phyloP scores from a whole-genome alignment of 2,329 filamentous ascomycete genomes.

The Xylariaceae sp. region DNA sequence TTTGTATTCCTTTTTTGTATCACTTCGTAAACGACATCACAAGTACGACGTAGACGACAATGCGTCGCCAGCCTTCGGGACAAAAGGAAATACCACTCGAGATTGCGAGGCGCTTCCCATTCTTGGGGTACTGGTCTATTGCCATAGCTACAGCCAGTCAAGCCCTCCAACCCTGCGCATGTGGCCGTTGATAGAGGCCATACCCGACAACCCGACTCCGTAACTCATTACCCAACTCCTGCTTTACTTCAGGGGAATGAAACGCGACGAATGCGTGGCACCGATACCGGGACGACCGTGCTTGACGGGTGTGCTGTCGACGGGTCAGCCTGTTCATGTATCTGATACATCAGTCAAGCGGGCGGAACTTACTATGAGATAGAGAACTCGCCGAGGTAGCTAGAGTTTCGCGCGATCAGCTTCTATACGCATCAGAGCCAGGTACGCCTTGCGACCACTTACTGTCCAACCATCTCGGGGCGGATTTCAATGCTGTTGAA shows the following conservation, averaged over 20 bases:
- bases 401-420: conserved; percentile 9
- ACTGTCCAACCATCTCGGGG: conserved; percentile 99
- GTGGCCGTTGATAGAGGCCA: conserved; percentile 15
- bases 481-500: conserved; percentile 99
- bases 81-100: conserved; percentile 21
- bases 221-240: conserved; percentile 15
- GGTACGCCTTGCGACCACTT: conserved; percentile 48
- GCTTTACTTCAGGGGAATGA: conserved; percentile 89
- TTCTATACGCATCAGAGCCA: background rate
- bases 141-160: conserved; percentile 21
- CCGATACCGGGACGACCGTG: conserved; percentile 99
- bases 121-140: conserved; percentile 17
- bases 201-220: conserved; percentile 14
- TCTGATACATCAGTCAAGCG: background rate
- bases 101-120: conserved; percentile 19
- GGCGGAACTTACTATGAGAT: conserved; percentile 87
- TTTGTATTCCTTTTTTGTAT: conserved; percentile 15
- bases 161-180: conserved; percentile 6
- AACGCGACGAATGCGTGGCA: conserved; percentile 99
- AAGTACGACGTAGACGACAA: conserved; percentile 8
- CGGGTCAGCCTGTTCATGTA: conserved; percentile 45
- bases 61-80: conserved; percentile 7
- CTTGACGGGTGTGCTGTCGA: conserved; percentile 93
- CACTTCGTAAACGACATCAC: conserved; percentile 20
- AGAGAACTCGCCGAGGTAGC: conserved; percentile 86